These are phyloP conservation scores for Hansenula lynferdii DNA, from an alignment of 1,139 yeast genomes.

Conservation along the genomic window DNA sequence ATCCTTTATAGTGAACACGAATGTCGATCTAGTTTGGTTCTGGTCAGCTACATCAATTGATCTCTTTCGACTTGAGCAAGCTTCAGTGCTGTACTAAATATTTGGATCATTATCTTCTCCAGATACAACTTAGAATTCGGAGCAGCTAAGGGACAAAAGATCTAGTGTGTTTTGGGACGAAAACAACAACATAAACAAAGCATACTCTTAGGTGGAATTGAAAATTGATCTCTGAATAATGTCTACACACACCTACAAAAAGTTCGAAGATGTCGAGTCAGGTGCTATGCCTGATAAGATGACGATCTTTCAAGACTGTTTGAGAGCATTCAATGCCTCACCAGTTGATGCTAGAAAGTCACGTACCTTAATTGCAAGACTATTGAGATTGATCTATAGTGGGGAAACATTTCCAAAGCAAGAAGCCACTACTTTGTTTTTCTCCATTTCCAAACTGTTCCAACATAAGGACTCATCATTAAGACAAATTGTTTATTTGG, in stretches of 20 bases:
- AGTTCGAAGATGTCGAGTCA: conserved; percentile 70
- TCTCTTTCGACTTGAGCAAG: not conserved
- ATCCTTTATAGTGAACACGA: conserved; percentile 1
- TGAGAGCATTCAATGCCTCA: conserved; percentile 87
- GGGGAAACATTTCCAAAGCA: conserved; percentile 86
- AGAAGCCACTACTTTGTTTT: conserved; percentile 91
- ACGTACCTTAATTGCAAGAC: conserved; percentile 68
- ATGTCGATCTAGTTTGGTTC: not conserved
- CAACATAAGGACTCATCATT: conserved; percentile 89
- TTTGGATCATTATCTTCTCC: too few species aligned
- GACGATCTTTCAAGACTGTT: conserved; percentile 96
- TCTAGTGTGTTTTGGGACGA: too few species aligned
- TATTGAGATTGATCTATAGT: conserved; percentile 66
- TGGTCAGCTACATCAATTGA: not conserved
- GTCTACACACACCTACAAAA: conserved; percentile 81
- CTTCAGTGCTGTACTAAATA: too few species aligned
- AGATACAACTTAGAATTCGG: too few species aligned
- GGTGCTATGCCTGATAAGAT: conserved; percentile 81
- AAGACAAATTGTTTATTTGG: conserved; percentile 90
- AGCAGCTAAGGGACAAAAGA: too few species aligned
- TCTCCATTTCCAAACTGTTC: conserved; percentile 89
- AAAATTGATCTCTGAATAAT: conserved; percentile 29
- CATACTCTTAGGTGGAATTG: not conserved
- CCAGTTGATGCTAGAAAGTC: conserved; percentile 89
- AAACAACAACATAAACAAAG: too few species aligned